Evolutionary conservation across 441 rosid genomes (phyloP).

Genomic region (Populus hybrid): DNA sequence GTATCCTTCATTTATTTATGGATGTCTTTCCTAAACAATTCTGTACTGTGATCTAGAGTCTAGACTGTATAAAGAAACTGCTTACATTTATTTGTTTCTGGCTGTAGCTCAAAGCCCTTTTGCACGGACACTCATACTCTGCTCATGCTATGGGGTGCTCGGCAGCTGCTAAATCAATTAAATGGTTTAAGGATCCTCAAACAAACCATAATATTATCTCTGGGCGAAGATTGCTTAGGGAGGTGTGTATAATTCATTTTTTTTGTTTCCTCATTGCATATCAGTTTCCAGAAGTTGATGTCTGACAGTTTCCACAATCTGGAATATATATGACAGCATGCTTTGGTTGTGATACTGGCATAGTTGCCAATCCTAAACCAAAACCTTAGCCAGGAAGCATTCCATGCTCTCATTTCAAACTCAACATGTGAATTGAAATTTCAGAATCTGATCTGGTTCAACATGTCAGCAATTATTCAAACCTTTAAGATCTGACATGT

Average conservation of each 20-base stretch:
- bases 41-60: not conserved
- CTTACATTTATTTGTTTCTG: constrained; percentile 23
- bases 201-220: constrained; percentile 60
- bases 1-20: constrained; percentile 1
- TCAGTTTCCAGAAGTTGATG: constrained; percentile 7
- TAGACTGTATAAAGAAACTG: constrained; percentile 1
- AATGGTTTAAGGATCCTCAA: constrained; percentile 84
- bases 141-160: constrained; percentile 96
- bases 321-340: not conserved
- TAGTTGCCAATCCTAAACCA: not conserved
- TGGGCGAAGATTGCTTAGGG: constrained; percentile 54
- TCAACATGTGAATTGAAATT: not conserved
- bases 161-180: constrained; percentile 80
- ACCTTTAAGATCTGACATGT: too few species aligned
- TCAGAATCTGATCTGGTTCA: not conserved
- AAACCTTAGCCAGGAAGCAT: not conserved
- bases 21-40: not conserved
- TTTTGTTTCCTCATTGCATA: not conserved
- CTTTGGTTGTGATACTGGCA: not conserved
- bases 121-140: constrained; percentile 94
- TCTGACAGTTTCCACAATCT: not conserved
- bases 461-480: too few species aligned
- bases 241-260: constrained; percentile 43
- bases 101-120: constrained; percentile 81
- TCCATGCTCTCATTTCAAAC: not conserved